Percentiles rank a stretch among this genome's conserved stretches.
Conservation (phyloP, 495 filamentous ascomycete species). For the Penicillium pulvis region DNA sequence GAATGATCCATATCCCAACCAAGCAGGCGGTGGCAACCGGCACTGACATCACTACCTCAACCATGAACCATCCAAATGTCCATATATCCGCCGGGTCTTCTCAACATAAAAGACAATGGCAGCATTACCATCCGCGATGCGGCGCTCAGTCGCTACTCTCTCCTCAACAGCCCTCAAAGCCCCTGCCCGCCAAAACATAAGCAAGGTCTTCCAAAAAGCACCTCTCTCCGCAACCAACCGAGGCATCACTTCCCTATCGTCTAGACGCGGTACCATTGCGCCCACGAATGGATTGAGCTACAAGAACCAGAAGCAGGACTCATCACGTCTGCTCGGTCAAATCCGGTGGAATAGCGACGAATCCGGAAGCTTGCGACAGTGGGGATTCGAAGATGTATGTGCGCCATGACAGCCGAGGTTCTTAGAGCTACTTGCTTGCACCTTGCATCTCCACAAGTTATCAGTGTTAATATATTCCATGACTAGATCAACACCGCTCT, state of each 20-base stretch:
- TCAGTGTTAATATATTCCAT: background rate
- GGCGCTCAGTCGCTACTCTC: slow-evolving; percentile 21
- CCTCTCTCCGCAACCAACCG: slow-evolving; percentile 22
- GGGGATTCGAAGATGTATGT: slow-evolving; percentile 49
- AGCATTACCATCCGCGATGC: slow-evolving; percentile 20
- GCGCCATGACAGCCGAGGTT: background rate
- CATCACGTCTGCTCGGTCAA: slow-evolving; percentile 1
- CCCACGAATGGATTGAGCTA: background rate
- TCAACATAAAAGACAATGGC: slow-evolving; percentile 27
- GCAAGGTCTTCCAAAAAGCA: slow-evolving; percentile 17
- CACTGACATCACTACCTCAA: slow-evolving; percentile 36
- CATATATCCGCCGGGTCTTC: background rate
- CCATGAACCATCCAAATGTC: background rate
- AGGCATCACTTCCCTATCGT: slow-evolving; percentile 11
- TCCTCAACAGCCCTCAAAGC: slow-evolving; percentile 17
- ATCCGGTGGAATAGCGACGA: slow-evolving; percentile 31
- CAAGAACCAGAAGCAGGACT: background rate
- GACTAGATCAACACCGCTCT: slow-evolving; percentile 44
- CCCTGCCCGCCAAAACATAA: slow-evolving; percentile 14
- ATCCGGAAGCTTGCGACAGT: slow-evolving; percentile 26
- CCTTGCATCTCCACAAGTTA: background rate
- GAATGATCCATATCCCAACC: background rate
- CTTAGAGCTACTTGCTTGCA: no score
- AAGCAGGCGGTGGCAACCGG: slow-evolving; percentile 25
- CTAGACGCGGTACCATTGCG: slow-evolving; percentile 8